A percentile compares a stretch with the other conserved stretches of the same genome.
phyloP scores from a whole-genome alignment of 192 early-diverging fungal genomes.

The Spizellomyces sp. region DNA sequence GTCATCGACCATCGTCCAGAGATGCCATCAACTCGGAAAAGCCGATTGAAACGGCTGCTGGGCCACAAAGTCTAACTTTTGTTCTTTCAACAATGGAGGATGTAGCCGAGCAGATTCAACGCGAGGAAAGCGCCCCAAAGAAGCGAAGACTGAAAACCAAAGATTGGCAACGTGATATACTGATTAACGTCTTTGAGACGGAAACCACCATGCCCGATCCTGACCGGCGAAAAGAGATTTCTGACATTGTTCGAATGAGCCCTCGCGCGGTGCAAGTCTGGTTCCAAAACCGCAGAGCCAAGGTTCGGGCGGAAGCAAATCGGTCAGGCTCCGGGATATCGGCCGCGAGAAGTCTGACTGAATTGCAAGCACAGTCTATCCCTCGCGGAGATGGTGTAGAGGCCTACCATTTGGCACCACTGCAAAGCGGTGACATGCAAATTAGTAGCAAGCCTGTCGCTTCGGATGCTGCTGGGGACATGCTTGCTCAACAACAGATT shows the following conservation, averaged over 20 bases:
- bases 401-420: too few species aligned
- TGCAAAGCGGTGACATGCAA: too few species aligned
- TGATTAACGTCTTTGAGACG: conserved; percentile 69
- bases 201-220: conserved; percentile 70
- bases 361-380: too few species aligned
- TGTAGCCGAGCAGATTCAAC: conserved; percentile 14
- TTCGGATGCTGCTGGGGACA: too few species aligned
- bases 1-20: not conserved
- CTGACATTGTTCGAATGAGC: conserved; percentile 68
- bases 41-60: not conserved
- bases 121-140: conserved; percentile 36
- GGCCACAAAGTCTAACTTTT: conserved; percentile 12
- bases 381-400: too few species aligned
- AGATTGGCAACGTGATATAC: conserved; percentile 73
- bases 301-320: conserved; percentile 57
- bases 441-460: too few species aligned
- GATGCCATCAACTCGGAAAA: not conserved
- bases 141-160: conserved; percentile 72
- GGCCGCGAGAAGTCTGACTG: not conserved
- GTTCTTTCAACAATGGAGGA: conserved; percentile 28
- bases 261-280: conserved; percentile 78
- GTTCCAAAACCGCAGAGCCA: conserved; percentile 84
- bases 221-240: conserved; percentile 65
- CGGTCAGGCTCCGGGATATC: not conserved
- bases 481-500: too few species aligned